These are phyloP conservation scores for Diplodia corticola DNA, from an alignment of 2,329 filamentous ascomycete genomes.

Conservation along the genomic window DNA sequence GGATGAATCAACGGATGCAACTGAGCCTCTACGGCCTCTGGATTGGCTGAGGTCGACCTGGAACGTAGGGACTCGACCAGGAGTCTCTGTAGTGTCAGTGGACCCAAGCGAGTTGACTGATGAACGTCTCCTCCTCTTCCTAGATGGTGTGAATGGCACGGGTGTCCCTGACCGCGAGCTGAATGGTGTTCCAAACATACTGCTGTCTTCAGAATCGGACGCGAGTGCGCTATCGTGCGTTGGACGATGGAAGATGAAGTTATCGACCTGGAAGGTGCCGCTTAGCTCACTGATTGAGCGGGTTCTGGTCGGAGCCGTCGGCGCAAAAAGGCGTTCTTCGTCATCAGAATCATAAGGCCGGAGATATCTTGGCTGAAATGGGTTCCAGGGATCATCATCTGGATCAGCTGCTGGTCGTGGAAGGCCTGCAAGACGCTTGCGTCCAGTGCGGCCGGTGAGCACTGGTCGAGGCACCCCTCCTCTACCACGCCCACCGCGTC, in stretches of 20 bases:
- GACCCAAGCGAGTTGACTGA: not conserved
- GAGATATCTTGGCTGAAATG: conserved; percentile 8
- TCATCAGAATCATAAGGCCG: not conserved
- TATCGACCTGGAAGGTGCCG: conserved; percentile 3
- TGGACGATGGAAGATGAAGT: conserved; percentile 16
- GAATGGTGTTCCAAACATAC: conserved; percentile 6
- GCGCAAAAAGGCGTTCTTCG: not conserved
- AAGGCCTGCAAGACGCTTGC: conserved; percentile 17
- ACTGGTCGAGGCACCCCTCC: not conserved
- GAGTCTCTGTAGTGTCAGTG: not conserved
- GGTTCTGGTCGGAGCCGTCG: not conserved
- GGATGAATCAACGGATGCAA: not conserved
- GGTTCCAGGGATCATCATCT: conserved; percentile 4
- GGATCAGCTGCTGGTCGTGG: conserved; percentile 6
- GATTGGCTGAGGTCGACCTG: not conserved
- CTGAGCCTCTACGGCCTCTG: not conserved
- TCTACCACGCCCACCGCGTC: conserved; percentile 9
- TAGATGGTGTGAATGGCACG: not conserved
- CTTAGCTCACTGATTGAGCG: not conserved
- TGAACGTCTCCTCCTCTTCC: not conserved
- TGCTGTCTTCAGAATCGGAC: not conserved
- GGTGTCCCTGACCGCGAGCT: conserved; percentile 1
- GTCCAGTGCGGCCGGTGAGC: conserved; percentile 18
- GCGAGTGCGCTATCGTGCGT: not conserved
- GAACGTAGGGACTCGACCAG: not conserved